Evolutionary conservation across 2,329 filamentous ascomycete species (phyloP).

Genomic region (Colletotrichum melonis): DNA sequence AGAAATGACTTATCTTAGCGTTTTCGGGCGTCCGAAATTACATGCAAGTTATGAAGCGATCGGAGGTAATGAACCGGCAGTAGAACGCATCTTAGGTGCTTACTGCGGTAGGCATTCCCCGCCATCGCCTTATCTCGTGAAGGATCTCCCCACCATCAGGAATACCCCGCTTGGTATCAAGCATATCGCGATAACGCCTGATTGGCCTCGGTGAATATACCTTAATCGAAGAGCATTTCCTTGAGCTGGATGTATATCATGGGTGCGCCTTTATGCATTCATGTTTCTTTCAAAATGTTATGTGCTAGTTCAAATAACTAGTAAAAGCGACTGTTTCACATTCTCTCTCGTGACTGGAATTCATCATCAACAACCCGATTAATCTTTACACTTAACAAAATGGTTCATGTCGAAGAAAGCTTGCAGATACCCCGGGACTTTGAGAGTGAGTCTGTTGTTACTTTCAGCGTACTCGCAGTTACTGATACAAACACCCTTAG

Average conservation of each 20-base stretch:
- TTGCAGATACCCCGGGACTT: constrained; percentile 38
- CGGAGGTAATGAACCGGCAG: neutral
- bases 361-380: neutral
- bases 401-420: constrained; percentile 21
- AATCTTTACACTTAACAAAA: neutral
- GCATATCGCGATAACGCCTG: neutral
- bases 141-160: constrained; percentile 5
- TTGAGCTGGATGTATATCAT: neutral
- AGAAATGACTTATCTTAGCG: neutral
- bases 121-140: neutral
- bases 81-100: neutral
- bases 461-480: too few species aligned
- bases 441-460: constrained; percentile 36
- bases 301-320: too few species aligned
- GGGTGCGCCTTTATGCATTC: too few species aligned
- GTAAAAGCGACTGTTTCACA: neutral
- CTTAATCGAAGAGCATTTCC: neutral
- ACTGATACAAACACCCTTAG: constrained; percentile 6
- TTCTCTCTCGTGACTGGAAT: too few species aligned
- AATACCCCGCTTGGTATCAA: neutral
- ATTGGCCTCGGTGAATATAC: neutral
- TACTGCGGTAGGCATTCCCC: neutral
- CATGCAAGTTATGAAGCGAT: neutral
- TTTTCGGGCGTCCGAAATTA: neutral
- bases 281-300: too few species aligned